Evolutionary conservation across 805 yeast species (phyloP).

Genomic region (Schizosaccharomyces cryophilus): DNA sequence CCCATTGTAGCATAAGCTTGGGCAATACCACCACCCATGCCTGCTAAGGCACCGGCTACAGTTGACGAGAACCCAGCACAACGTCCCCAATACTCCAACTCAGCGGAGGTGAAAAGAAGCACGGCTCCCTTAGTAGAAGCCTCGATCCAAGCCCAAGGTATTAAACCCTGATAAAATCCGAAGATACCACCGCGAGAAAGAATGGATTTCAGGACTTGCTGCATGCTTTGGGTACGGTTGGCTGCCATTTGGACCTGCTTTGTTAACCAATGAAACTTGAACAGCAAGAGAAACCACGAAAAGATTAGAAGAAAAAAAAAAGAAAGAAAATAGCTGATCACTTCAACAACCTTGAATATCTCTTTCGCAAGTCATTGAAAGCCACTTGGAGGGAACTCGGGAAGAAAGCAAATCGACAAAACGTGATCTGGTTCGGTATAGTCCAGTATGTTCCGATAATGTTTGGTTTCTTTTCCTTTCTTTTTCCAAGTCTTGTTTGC

Average conservation of each 20-base stretch:
- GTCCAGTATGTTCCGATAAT: too few species aligned
- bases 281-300: too few species aligned
- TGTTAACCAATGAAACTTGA: too few species aligned
- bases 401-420: too few species aligned
- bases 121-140: conserved; percentile 98
- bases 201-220: conserved; percentile 45
- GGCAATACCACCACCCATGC: conserved; percentile 85
- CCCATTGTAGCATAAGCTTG: conserved; percentile 95
- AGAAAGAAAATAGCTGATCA: too few species aligned
- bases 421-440: too few species aligned
- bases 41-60: conserved; percentile 79
- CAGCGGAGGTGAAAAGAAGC: conserved; percentile 71
- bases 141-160: conserved; percentile 99
- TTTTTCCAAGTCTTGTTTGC: too few species aligned
- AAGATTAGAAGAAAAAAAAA: too few species aligned
- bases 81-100: conserved; percentile 53
- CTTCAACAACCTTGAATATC: too few species aligned
- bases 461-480: too few species aligned
- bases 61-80: conserved; percentile 43
- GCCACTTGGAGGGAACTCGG: too few species aligned
- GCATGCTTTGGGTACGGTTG: conserved; percentile 45
- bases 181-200: conserved; percentile 82
- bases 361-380: too few species aligned
- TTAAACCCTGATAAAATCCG: conserved; percentile 91
- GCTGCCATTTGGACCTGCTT: conserved; percentile 75